These are phyloP conservation scores for Byssothecium circinans DNA, from an alignment of 2,329 filamentous ascomycete species.

Conservation along the genomic window DNA sequence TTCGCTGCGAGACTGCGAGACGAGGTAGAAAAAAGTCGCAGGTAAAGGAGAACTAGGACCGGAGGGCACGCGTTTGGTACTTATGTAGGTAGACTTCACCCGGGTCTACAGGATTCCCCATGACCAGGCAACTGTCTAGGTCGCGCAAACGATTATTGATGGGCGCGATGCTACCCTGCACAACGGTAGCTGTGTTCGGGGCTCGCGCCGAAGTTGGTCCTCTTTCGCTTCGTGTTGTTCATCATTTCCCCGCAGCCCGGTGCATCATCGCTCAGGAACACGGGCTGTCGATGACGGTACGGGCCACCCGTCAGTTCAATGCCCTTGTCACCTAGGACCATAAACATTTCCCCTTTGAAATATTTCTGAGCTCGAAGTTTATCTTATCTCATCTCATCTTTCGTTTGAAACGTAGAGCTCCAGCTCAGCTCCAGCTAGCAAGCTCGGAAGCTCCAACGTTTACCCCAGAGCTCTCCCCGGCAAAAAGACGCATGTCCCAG, in stretches of 20 bases:
- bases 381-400: background rate
- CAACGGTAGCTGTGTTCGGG: background rate
- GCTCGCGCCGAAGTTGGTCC: background rate
- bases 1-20: background rate
- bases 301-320: background rate
- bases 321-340: too few relatives aligned
- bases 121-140: background rate
- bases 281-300: background rate
- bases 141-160: conserved; percentile 1
- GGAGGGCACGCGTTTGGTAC: background rate
- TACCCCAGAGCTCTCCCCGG: background rate
- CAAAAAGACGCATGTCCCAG: background rate
- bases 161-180: background rate
- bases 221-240: background rate
- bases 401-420: too few relatives aligned
- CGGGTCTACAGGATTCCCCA: background rate
- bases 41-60: background rate
- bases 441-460: background rate
- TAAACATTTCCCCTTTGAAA: too few relatives aligned
- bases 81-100: background rate
- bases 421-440: background rate
- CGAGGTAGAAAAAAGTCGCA: background rate
- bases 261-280: conserved; percentile 1
- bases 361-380: too few relatives aligned
- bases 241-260: conserved; percentile 8